These are phyloP conservation scores for Xylariaceae sp. DNA, from an alignment of 2,329 filamentous ascomycete species.

Conservation along the genomic window DNA sequence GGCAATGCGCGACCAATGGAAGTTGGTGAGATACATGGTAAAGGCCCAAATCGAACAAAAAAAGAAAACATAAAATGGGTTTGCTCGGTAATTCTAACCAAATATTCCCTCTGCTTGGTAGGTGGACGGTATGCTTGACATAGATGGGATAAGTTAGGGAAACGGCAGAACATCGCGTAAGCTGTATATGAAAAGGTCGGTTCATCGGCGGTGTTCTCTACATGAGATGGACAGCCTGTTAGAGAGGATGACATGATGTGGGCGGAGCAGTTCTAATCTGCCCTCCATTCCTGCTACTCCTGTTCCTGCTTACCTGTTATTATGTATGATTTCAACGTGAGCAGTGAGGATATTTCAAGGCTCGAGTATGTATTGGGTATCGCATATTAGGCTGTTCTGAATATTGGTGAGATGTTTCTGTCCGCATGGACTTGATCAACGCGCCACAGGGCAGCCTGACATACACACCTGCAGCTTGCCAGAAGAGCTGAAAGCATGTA, in stretches of 20 bases:
- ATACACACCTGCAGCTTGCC: neutral
- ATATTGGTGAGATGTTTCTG: neutral
- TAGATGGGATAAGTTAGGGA: neutral
- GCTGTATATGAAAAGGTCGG: conserved; percentile 5
- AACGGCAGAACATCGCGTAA: neutral
- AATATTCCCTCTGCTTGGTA: neutral
- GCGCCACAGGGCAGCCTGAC: neutral
- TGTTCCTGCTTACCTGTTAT: neutral
- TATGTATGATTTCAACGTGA: neutral
- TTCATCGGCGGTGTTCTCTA: conserved; percentile 23
- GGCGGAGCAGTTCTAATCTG: conserved; percentile 1
- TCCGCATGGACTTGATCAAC: neutral
- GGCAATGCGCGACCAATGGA: conserved; percentile 5
- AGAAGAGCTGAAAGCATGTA: neutral
- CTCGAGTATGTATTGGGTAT: neutral
- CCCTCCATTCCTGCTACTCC: neutral
- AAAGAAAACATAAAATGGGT: neutral
- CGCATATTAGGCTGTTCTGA: neutral
- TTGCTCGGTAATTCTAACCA: neutral
- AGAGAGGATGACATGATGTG: conserved; percentile 1
- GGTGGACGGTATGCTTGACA: neutral
- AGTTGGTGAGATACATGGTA: neutral
- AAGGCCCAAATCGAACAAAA: neutral
- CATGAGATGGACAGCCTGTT: conserved; percentile 4
- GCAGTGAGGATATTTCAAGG: neutral